Conservation (phyloP, 176 grass and related monocot genomes). For the Pharus latifolius region DNA sequence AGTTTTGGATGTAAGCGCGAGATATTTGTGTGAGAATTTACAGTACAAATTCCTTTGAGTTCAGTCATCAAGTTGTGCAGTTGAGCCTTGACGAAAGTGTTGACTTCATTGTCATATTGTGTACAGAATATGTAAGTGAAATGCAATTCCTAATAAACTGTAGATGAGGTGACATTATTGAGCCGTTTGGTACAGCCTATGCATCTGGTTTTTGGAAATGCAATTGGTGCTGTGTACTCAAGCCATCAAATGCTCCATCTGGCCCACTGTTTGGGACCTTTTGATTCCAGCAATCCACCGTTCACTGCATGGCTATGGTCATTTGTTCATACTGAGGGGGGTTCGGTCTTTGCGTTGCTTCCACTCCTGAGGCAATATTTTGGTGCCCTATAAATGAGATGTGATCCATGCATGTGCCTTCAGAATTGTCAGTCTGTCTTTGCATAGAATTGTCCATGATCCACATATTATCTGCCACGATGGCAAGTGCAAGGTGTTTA, state of each 20-base stretch:
- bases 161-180: background rate
- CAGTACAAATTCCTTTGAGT: background rate
- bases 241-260: conserved; percentile 1
- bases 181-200: background rate
- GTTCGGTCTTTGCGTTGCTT: background rate
- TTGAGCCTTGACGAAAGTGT: background rate
- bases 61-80: background rate
- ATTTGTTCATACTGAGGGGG: background rate
- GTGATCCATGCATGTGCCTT: background rate
- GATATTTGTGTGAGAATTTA: background rate
- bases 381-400: background rate
- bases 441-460: background rate
- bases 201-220: background rate
- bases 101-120: background rate
- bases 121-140: background rate
- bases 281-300: too few relatives aligned
- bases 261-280: too few relatives aligned
- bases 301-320: background rate
- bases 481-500: background rate
- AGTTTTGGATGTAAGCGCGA: conserved; percentile 2
- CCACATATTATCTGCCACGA: background rate
- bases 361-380: background rate
- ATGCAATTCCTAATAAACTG: background rate
- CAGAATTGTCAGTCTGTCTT: background rate
- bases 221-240: conserved; percentile 5